A percentile compares a stretch with the other conserved stretches of the same genome.
These are phyloP conservation scores for Raphanus raphanistrum DNA, from an alignment of 345 rosid species.

Conservation along the genomic window DNA sequence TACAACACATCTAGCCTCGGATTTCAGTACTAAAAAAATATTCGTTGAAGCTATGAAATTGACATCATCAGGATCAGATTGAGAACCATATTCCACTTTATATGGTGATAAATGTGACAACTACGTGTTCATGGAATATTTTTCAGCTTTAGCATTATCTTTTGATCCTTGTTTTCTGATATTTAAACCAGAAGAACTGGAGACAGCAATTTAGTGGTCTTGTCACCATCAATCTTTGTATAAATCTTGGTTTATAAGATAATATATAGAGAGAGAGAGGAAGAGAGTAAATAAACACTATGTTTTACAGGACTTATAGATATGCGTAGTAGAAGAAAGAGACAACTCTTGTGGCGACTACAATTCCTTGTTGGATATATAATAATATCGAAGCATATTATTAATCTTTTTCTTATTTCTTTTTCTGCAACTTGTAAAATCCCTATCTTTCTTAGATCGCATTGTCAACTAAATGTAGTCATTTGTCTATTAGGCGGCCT, in stretches of 20 bases:
- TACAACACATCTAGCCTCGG: slow-evolving; percentile 38
- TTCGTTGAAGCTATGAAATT: slow-evolving; percentile 2
- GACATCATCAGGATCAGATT: slow-evolving; percentile 18
- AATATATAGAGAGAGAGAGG: slow-evolving; percentile 5
- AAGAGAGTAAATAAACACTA: slow-evolving; percentile 1
- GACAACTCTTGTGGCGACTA: slow-evolving; percentile 29
- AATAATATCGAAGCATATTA: slow-evolving; percentile 5
- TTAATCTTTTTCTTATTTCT: background rate
- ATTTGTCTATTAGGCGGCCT: slow-evolving; percentile 16
- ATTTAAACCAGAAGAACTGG: slow-evolving; percentile 34
- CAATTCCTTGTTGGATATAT: background rate
- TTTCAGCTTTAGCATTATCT: slow-evolving; percentile 15
- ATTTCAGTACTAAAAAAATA: slow-evolving; percentile 32
- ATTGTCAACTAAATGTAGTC: slow-evolving; percentile 17
- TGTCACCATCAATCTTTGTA: slow-evolving; percentile 21
- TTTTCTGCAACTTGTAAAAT: slow-evolving; percentile 24
- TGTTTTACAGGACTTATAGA: background rate
- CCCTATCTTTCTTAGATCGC: slow-evolving; percentile 22
- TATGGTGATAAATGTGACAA: background rate
- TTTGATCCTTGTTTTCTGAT: slow-evolving; percentile 26
- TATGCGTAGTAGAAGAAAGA: slow-evolving; percentile 16
- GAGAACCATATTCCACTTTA: slow-evolving; percentile 17
- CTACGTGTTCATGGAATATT: background rate
- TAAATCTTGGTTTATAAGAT: slow-evolving; percentile 2
- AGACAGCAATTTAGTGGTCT: slow-evolving; percentile 22